Base-by-base conservation (phyloP, 768 basidiomycete genomes). In the Mycena sanguinolenta region DNA sequence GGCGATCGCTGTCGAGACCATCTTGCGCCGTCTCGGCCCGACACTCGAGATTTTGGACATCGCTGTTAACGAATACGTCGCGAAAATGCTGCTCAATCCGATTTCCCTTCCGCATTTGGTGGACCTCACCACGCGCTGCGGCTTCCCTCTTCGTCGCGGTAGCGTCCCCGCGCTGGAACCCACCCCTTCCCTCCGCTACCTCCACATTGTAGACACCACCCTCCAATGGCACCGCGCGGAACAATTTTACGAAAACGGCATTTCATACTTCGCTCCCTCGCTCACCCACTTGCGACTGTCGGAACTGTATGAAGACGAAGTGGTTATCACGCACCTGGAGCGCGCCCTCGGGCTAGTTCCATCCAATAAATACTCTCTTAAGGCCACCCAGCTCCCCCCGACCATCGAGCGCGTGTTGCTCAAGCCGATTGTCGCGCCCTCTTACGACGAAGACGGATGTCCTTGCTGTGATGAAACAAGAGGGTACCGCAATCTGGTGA, bases 101-200 rank as follows among this genome's bases (percentile, higher is more conserved):
- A 52, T 76, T 12, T 71, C 76, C 16, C 74, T 81, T 46, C 80
- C 81, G 5, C 54, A 55, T 23, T 70, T 80, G 12, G 46, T 55
- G n/a, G 78, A 77, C 25, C 65, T 80, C 17, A 76, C 77, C n/a
- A 60, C 81, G 2, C 69, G 76, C 23, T 76, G 79, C 23, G 78
- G 77, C 14, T 77, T 81, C 63, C 80, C 76, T 28, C 67, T 52
- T 58, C 68, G 36, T 28, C 66, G 50, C 21, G 52, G 14, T 36
- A 32, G 58, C 42, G 54, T 59, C 13, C 73, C 65, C 28, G 34
- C 52, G 57, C 42, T 39, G 25, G 69, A 42, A 21, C 68, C 66
- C 10, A 79, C 76, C 60, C 74, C 71, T 16, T 71, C 74, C 27
- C 77, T 79, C 27, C 76, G 64, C 16, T 69, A 66, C 13, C 65